Percentiles rank a stretch among this genome's conserved stretches.
Evolutionary conservation across 2,329 filamentous ascomycete genomes (phyloP).

Genomic region (Phyllosticta citribraziliensis): DNA sequence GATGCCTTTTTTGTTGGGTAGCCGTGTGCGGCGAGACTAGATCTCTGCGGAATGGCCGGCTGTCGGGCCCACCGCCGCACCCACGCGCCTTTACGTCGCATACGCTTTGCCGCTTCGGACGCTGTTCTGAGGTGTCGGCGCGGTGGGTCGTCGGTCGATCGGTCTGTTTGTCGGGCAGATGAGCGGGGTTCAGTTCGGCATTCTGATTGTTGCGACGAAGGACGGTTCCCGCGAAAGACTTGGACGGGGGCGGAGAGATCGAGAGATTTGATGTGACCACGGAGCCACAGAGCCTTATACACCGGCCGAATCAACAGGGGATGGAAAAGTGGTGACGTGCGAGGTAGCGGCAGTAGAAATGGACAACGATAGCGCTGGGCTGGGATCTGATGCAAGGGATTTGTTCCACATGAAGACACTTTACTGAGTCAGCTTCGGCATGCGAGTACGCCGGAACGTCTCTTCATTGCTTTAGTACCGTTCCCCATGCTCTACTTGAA

Average conservation of each 20-base stretch:
- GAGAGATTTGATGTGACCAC: not conserved
- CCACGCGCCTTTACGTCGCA: not conserved
- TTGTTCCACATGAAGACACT: not conserved
- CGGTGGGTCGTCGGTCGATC: not conserved
- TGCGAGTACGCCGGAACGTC: not conserved
- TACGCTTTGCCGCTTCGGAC: not conserved
- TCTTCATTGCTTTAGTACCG: too few species aligned
- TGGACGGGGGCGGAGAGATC: not conserved
- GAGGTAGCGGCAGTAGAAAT: not conserved
- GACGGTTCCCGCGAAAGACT: not conserved
- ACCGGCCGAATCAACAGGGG: not conserved
- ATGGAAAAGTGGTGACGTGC: not conserved
- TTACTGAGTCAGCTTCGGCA: not conserved
- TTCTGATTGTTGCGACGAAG: not conserved
- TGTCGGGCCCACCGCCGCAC: not conserved
- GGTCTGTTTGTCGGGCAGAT: not conserved
- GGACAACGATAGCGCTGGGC: not conserved
- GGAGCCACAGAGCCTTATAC: not conserved
- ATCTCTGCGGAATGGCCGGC: not conserved
- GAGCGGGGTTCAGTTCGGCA: not conserved
- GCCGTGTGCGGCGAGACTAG: not conserved
- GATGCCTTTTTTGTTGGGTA: not conserved
- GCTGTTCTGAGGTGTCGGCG: not conserved
- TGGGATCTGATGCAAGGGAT: not conserved
- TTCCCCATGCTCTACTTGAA: too few species aligned